Evolutionary conservation across 331 rosid genomes (phyloP), one percentile per base, ranked within the genome.

Genomic region (Spiraea crenata): DNA sequence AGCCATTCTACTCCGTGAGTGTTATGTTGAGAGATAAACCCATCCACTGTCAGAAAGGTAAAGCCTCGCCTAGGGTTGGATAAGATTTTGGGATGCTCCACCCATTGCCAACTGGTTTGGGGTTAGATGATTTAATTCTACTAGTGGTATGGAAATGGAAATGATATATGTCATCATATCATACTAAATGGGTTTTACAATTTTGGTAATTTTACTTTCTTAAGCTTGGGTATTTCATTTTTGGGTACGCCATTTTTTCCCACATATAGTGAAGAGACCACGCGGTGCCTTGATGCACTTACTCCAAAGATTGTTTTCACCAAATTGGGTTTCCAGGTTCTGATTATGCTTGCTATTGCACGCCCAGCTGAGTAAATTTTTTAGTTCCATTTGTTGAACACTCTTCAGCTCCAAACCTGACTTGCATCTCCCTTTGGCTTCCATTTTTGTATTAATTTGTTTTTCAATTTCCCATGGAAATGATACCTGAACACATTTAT

Each of bases 361-460:
- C 8, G 39, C 15, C 11, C 37, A n/a, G 25, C 14, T 5, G 52
- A 3, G 5, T 4, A 19, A 69, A 69, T 42, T 39, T 40, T 44
- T 54, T 17, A 39, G 25, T 40, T 52, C 5, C 2, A 40, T 16
- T 12, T 9, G 42, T 10, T n/a, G 25, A 45, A 42, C 11, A 8
- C 35, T 31, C 16, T 70, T n/a, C 2, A 5, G 66, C 66, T 55
- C 34, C 41, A 56, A 56, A n/a, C 9, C 34, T 25, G 10, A 42
- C 42, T 25, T 57, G 55, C 39, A 15, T 57, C 42, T 15, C 52
- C 42, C 16, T 57, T 3, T 56, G 55, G 65, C 44, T 69, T 55
- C 15, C n/a, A 58, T 57, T 34, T 7, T 70, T 8, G 44, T 69
- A 20, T 49, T 49, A 25, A 78, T 40, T 77, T 85, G 10, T 82